Base-by-base conservation (phyloP, 768 basidiomycete species). In the Pulveroboletus ravenelii region DNA sequence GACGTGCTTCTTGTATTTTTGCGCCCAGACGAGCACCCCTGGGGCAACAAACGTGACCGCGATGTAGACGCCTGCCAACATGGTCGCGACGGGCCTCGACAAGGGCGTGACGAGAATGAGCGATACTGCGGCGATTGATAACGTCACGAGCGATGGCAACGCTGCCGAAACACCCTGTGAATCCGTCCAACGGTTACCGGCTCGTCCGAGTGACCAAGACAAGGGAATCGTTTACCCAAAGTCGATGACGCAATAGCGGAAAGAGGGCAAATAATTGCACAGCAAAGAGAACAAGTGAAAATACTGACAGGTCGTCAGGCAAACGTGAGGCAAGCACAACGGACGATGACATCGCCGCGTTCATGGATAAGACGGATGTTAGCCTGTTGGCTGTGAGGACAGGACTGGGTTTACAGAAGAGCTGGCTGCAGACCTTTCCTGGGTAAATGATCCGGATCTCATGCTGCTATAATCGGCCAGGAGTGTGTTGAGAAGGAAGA, bases 271-370 rank as follows among this genome's bases (percentile, higher is more conserved):
- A 93, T 14, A 81, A 66, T 61, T 89, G 81, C 51, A 93, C 82
- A 48, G 91, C 82, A 69, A 91, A 89, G 48, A 93, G 74, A 60
- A 90, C 81, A 50, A 98, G 79, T 32, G 91, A 84, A 63, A 97
- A 97, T 20, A 96, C 95, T 23, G 88, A 82, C 41, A 87, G 67
- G 67, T 93, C 89, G 58, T 87, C 84, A 38, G 80, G 72, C 35
- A 98, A 75, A 57, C 95, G 87, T 36, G 93, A 96, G 30, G 93
- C 92, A 54, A 97, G 76, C 48, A 98, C 94, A 41, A 96, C 88
- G 30, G 89, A 91, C 15, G 91, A 89, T 38, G 90, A 93, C 52
- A 96, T 84, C 30, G 90, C 91, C 40, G 93, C 93, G 62, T 93
- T 92, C 76, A 87, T 89, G 38, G 89, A 91, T 50, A 93, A 65